Conservation (phyloP, 2,329 filamentous ascomycete genomes). For the Ophiostoma sp. region DNA sequence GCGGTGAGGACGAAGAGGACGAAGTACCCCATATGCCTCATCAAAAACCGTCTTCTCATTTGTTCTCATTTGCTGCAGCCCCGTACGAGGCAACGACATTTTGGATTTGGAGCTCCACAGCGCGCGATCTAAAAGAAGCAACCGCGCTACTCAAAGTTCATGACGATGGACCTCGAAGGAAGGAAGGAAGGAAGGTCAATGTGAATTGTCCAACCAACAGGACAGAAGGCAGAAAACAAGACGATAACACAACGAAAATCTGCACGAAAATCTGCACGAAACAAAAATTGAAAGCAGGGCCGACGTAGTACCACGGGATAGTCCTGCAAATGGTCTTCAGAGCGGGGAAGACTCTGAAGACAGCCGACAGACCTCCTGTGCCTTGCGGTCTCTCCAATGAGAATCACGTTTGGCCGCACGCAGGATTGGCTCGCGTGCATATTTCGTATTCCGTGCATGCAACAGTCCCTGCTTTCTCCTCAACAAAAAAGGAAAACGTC, state of each 20-base stretch:
- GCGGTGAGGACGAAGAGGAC: neutral
- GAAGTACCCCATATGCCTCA: neutral
- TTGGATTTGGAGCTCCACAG: neutral
- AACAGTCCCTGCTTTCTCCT: neutral
- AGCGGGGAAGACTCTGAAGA: neutral
- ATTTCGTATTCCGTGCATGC: neutral
- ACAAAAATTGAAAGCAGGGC: neutral
- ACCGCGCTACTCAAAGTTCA: neutral
- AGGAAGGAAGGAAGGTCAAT: neutral
- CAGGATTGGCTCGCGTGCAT: neutral
- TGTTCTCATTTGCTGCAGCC: neutral
- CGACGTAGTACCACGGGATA: neutral
- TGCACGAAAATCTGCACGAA: neutral
- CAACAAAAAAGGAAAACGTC: neutral
- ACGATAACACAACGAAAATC: too few species aligned
- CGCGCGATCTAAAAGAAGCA: neutral
- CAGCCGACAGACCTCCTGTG: neutral
- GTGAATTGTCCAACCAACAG: neutral
- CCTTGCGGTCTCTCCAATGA: constrained; percentile 19
- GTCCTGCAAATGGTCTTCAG: neutral
- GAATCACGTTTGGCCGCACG: constrained; percentile 6
- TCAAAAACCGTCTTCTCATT: neutral
- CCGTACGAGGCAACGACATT: neutral
- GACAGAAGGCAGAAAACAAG: neutral
- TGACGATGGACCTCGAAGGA: neutral